phyloP scores from a whole-genome alignment of 2,329 filamentous ascomycete species.

The Conoideocrella luteorostrata region DNA sequence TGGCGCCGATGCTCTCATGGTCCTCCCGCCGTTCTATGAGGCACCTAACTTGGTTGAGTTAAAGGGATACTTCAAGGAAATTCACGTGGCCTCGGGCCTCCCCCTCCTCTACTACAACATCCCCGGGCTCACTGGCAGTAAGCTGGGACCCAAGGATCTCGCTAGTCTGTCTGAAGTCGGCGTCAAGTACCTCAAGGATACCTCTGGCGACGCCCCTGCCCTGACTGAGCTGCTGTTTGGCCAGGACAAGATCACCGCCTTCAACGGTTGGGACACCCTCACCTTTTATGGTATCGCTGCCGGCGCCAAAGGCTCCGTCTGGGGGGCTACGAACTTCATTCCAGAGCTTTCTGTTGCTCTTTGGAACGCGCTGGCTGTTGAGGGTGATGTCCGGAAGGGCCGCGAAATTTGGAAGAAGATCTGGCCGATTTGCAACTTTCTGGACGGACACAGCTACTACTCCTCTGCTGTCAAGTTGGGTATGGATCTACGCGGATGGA shows the following conservation, averaged over 20 bases:
- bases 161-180: constrained; percentile 33
- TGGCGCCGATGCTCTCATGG: constrained; percentile 33
- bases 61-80: constrained; percentile 29
- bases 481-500: constrained; percentile 35
- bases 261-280: constrained; percentile 44
- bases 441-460: constrained; percentile 37
- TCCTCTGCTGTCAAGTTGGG: constrained; percentile 38
- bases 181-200: constrained; percentile 42
- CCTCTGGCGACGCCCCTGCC: constrained; percentile 39
- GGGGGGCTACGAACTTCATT: constrained; percentile 41
- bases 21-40: constrained; percentile 42
- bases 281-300: constrained; percentile 42
- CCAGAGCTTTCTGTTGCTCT: constrained; percentile 37
- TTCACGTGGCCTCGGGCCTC: background rate
- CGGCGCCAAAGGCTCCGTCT: constrained; percentile 37
- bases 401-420: constrained; percentile 38
- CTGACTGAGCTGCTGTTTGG: constrained; percentile 39
- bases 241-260: constrained; percentile 30
- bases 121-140: background rate
- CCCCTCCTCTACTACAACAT: background rate
- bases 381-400: constrained; percentile 30
- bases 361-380: constrained; percentile 29
- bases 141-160: constrained; percentile 29
- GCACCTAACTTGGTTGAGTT: constrained; percentile 26
- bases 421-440: constrained; percentile 38